A percentile compares a stretch with the other conserved stretches of the same genome.
These are phyloP conservation scores for Colletotrichum tropicale DNA, from an alignment of 2,329 filamentous ascomycete species.

Conservation along the genomic window DNA sequence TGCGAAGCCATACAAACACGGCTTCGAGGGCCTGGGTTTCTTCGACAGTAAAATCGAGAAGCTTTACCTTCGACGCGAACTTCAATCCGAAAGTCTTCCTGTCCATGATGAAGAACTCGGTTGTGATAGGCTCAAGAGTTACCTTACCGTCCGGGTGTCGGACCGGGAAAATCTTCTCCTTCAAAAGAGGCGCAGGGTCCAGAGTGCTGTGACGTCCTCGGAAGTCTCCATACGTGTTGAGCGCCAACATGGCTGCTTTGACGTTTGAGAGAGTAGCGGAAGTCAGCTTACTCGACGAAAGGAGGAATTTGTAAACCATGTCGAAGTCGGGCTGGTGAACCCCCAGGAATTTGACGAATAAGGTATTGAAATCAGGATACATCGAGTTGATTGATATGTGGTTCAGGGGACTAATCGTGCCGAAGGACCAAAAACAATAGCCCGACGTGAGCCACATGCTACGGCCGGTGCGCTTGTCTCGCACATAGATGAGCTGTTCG, in stretches of 20 bases:
- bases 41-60: background rate
- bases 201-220: background rate
- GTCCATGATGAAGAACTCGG: background rate
- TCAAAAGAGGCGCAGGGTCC: background rate
- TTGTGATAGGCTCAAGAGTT: background rate
- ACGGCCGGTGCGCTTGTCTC: background rate
- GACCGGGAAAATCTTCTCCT: background rate
- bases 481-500: background rate
- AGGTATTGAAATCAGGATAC: background rate
- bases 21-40: background rate
- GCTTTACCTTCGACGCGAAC: background rate
- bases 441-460: background rate
- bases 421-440: background rate
- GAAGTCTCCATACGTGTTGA: background rate
- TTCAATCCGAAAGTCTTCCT: background rate
- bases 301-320: background rate
- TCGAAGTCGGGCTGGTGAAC: background rate
- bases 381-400: background rate
- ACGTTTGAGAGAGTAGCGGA: background rate
- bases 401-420: background rate
- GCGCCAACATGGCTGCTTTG: background rate
- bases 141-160: background rate
- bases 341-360: background rate
- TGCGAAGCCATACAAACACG: background rate
- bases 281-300: background rate